Percentiles rank a stretch among this genome's conserved stretches.
These are phyloP conservation scores for Allium cepa DNA, from an alignment of 106 monocot genomes.

Conservation along the genomic window DNA sequence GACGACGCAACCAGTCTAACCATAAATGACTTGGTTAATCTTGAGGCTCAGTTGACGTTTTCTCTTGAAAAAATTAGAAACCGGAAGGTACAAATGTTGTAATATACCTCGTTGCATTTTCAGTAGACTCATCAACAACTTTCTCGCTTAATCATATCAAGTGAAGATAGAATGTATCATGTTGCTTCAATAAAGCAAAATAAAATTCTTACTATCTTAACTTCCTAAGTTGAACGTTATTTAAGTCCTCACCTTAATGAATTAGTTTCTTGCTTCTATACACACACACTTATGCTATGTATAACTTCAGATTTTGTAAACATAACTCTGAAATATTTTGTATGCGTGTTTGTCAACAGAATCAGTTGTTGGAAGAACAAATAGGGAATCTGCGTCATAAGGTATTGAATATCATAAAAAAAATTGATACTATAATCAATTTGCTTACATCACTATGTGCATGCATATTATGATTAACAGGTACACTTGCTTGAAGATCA, in stretches of 20 bases:
- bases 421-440: neutral
- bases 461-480: constrained; percentile 14
- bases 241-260: too few species aligned
- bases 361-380: constrained; percentile 60
- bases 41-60: constrained; percentile 62
- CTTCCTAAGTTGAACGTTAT: too few species aligned
- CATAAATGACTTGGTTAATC: constrained; percentile 36
- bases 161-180: neutral
- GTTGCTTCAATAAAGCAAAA: neutral
- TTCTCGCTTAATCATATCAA: too few species aligned
- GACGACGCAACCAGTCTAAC: constrained; percentile 46
- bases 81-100: constrained; percentile 43
- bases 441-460: neutral
- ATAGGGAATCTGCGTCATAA: constrained; percentile 52
- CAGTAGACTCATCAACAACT: neutral
- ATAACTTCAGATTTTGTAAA: too few species aligned
- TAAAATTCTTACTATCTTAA: neutral
- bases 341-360: constrained; percentile 17
- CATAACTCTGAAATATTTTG: too few species aligned
- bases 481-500: constrained; percentile 51
- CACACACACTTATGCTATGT: too few species aligned
- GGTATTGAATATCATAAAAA: constrained; percentile 14
- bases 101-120: neutral
- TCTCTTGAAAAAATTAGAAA: constrained; percentile 61
- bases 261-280: too few species aligned